Conservation (phyloP, 768 basidiomycete species). For the Rhodotorula paludigena region DNA sequence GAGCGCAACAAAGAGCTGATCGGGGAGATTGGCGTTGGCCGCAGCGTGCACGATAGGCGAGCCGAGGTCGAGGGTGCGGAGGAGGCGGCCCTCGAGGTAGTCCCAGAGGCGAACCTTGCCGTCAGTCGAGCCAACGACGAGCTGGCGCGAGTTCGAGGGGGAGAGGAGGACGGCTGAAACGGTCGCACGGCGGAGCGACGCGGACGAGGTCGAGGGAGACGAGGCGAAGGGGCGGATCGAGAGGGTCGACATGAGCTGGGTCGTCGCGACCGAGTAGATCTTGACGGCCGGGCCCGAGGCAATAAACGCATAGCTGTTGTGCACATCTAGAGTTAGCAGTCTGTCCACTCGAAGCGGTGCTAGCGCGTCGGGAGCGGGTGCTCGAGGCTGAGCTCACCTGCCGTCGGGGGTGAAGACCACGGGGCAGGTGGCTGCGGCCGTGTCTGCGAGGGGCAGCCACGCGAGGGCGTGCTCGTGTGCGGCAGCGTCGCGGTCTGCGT, state of each 20-base stretch:
- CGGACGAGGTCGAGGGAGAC: slow-evolving; percentile 40
- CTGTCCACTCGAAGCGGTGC: too few relatives aligned
- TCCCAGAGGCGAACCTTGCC: slow-evolving; percentile 91
- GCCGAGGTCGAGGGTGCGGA: slow-evolving; percentile 66
- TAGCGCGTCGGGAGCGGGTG: slow-evolving; percentile 5
- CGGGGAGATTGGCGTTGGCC: slow-evolving; percentile 64
- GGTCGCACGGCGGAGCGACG: slow-evolving; percentile 40
- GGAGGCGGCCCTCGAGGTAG: slow-evolving; percentile 72
- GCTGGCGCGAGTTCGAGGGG: slow-evolving; percentile 80
- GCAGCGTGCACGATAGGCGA: slow-evolving; percentile 68
- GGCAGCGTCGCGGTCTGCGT: not conserved
- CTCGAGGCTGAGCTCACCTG: not conserved
- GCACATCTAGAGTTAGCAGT: too few relatives aligned
- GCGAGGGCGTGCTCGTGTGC: not conserved
- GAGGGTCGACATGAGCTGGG: slow-evolving; percentile 77
- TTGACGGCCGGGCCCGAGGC: slow-evolving; percentile 74
- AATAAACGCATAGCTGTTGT: slow-evolving; percentile 76
- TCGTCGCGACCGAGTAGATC: slow-evolving; percentile 73
- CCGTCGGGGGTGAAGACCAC: slow-evolving; percentile 33
- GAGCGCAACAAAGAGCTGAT: slow-evolving; percentile 62
- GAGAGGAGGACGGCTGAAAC: slow-evolving; percentile 72
- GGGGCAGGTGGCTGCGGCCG: slow-evolving; percentile 8
- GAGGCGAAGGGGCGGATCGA: slow-evolving; percentile 49
- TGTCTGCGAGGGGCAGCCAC: slow-evolving; percentile 23
- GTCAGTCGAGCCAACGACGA: slow-evolving; percentile 77